Evolutionary conservation across 352 stramenopile species (phyloP).

Genomic region (Aphanomyces stellatus): DNA sequence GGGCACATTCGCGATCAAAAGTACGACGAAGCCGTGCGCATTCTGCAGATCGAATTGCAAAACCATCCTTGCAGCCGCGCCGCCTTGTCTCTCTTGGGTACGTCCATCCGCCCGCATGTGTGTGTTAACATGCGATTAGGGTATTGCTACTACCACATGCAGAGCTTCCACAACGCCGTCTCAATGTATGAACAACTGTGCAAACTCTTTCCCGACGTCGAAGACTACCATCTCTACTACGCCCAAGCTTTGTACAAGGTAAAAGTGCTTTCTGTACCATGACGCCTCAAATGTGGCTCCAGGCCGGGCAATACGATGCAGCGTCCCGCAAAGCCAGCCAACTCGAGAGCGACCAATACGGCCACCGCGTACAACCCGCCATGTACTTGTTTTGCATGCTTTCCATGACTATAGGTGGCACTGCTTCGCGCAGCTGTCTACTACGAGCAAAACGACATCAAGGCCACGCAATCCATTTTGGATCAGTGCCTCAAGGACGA

Average conservation of each 20-base stretch:
- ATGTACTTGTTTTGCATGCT: no score
- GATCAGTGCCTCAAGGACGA: conserved; percentile 90
- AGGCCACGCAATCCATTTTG: conserved; percentile 82
- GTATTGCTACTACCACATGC: conserved; percentile 97
- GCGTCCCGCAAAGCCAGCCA: conserved; percentile 72
- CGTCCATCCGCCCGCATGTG: not conserved
- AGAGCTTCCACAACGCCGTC: conserved; percentile 88
- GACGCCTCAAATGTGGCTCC: no score
- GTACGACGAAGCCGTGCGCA: conserved; percentile 88
- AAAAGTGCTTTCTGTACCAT: no score
- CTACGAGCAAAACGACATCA: conserved; percentile 94
- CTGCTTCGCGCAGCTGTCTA: conserved; percentile 88
- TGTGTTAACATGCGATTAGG: conserved; percentile 21
- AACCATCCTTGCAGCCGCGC: conserved; percentile 90
- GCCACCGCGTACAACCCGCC: conserved; percentile 46
- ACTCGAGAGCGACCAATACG: conserved; percentile 79
- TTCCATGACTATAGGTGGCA: conserved; percentile 28
- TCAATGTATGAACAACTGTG: conserved; percentile 93
- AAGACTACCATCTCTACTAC: conserved; percentile 95
- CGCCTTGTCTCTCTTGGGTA: conserved; percentile 88
- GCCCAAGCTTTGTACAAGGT: conserved; percentile 93
- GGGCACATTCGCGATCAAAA: conserved; percentile 91
- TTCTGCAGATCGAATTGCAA: conserved; percentile 89
- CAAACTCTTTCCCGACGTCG: conserved; percentile 87
- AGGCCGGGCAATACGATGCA: conserved; percentile 63